A percentile compares a stretch with the other conserved stretches of the same genome.
phyloP scores from a whole-genome alignment of 2,329 filamentous ascomycete genomes.

The Fusarium sp. region DNA sequence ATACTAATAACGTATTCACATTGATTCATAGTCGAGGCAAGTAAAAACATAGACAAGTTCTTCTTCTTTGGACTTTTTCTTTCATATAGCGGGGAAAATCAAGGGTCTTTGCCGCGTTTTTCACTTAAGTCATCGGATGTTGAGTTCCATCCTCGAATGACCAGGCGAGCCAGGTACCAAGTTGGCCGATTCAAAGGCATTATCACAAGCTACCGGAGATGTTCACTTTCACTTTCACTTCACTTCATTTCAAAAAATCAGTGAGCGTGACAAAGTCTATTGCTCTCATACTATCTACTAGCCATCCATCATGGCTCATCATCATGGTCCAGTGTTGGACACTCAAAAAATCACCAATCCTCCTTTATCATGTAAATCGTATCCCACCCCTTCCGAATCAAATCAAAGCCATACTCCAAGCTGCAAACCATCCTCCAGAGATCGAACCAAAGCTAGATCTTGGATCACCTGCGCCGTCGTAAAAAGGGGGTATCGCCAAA shows the following conservation, averaged over 20 bases:
- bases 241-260: neutral
- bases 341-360: conserved; percentile 43
- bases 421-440: conserved; percentile 44
- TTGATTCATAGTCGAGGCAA: neutral
- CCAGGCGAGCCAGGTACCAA: neutral
- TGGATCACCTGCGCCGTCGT: conserved; percentile 39
- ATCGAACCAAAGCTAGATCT: conserved; percentile 3
- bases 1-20: neutral
- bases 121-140: conserved; percentile 30
- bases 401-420: conserved; percentile 46
- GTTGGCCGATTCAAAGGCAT: conserved; percentile 1
- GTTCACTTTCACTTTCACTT: neutral
- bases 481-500: conserved; percentile 50
- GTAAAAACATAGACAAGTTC: neutral
- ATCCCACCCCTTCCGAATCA: conserved; percentile 44
- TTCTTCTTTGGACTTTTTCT: neutral
- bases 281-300: conserved; percentile 42
- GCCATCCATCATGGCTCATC: conserved; percentile 36
- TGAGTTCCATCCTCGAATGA: conserved; percentile 9
- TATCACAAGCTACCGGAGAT: neutral
- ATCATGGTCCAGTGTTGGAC: conserved; percentile 32
- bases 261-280: conserved; percentile 36
- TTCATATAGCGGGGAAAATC: neutral
- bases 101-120: conserved; percentile 11
- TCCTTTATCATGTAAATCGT: conserved; percentile 40